These are phyloP conservation scores for Peterozyma xylosa DNA, from an alignment of 805 yeast species.

Conservation along the genomic window DNA sequence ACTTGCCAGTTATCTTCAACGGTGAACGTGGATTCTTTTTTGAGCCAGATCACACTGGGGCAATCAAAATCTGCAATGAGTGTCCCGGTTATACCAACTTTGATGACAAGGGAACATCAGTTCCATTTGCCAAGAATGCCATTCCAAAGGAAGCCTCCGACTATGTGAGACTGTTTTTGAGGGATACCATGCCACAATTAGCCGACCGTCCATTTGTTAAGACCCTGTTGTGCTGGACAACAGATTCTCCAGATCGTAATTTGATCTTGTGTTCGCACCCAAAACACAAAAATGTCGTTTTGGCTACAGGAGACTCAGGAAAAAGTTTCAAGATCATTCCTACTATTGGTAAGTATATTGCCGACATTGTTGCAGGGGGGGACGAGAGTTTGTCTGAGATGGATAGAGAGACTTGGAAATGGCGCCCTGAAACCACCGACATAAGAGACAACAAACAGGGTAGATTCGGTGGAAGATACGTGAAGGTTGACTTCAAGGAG, in stretches of 20 bases:
- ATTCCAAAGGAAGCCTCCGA: slow-evolving; percentile 74
- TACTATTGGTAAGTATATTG: slow-evolving; percentile 11
- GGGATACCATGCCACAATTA: slow-evolving; percentile 14
- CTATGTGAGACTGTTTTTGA: slow-evolving; percentile 69
- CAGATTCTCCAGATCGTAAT: slow-evolving; percentile 11
- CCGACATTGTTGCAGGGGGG: slow-evolving; percentile 11
- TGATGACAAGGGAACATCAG: background rate
- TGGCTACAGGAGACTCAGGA: slow-evolving; percentile 13
- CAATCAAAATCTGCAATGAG: slow-evolving; percentile 14
- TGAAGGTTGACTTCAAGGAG: background rate
- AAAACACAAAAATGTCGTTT: slow-evolving; percentile 4
- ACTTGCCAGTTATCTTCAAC: slow-evolving; percentile 12
- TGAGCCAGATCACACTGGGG: slow-evolving; percentile 12
- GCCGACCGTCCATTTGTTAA: slow-evolving; percentile 10
- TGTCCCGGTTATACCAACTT: slow-evolving; percentile 14
- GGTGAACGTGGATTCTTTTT: slow-evolving; percentile 14
- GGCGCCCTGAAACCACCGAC: too few relatives aligned
- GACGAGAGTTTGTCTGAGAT: slow-evolving; percentile 9
- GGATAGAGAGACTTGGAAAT: background rate
- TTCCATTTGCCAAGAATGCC: slow-evolving; percentile 71
- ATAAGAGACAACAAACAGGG: background rate
- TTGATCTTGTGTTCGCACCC: slow-evolving; percentile 13
- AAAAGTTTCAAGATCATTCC: slow-evolving; percentile 13
- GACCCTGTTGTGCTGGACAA: slow-evolving; percentile 13
- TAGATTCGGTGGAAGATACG: background rate